phyloP scores from a whole-genome alignment of 202 grass and related monocot species.

The Zoysia matrella region DNA sequence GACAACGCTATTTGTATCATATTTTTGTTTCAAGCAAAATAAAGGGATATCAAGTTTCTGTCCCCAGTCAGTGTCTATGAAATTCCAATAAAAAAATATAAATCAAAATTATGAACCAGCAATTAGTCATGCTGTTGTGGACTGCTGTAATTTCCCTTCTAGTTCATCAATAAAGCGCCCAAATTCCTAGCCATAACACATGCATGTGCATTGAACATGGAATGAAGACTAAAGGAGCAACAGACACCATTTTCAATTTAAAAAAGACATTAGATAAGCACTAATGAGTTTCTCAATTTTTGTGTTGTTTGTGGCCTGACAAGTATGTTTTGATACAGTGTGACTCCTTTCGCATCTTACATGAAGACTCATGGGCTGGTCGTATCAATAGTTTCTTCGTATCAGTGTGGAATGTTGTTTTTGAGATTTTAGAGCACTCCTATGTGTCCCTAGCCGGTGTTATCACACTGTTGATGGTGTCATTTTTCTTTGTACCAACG shows the following conservation, averaged over 20 bases:
- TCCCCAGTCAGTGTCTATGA: neutral
- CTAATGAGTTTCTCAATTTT: constrained; percentile 15
- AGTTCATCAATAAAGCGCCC: too few relatives aligned
- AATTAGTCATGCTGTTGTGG: neutral
- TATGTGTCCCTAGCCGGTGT: too few relatives aligned
- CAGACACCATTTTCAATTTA: constrained; percentile 26
- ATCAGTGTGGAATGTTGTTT: too few relatives aligned
- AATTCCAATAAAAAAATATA: neutral
- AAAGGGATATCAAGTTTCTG: neutral
- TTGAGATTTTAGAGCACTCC: too few relatives aligned
- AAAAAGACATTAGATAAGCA: constrained; percentile 10
- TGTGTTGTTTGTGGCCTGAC: constrained; percentile 41
- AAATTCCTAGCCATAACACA: neutral
- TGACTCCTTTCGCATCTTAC: constrained; percentile 73
- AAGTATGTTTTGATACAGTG: constrained; percentile 61
- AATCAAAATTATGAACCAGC: neutral
- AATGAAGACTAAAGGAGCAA: neutral
- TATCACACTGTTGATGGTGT: constrained; percentile 66
- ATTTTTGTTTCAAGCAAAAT: neutral
- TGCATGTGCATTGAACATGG: neutral
- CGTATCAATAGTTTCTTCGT: too few relatives aligned
- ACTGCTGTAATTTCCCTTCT: too few relatives aligned
- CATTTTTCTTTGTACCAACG: constrained; percentile 95
- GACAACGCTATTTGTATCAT: neutral
- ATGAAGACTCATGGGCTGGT: constrained; percentile 50